A percentile compares a stretch with the other conserved stretches of the same genome.
Conservation (phyloP, 805 yeast species). For the Pachysolen tannophilus region DNA sequence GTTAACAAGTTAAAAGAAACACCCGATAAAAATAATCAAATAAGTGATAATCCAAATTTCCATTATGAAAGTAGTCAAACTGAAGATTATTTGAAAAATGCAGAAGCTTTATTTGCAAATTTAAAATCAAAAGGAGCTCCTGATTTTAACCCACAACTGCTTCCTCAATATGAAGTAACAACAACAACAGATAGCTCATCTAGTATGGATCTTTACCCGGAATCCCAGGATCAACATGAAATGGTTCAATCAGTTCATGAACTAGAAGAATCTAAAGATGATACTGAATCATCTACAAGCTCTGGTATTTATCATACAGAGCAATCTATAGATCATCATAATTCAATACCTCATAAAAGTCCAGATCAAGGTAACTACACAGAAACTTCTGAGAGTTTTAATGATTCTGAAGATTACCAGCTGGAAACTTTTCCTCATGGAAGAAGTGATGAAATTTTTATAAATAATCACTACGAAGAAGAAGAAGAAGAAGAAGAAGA, state of each 20-base stretch:
- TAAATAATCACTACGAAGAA: background rate
- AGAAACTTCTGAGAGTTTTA: no score
- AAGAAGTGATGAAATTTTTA: no score
- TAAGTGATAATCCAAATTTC: no score
- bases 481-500: background rate
- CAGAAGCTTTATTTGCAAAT: slow-evolving; percentile 13
- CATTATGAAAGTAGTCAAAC: slow-evolving; percentile 7
- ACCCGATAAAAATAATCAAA: background rate
- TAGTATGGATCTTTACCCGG: no score
- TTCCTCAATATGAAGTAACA: background rate
- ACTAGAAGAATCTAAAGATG: background rate
- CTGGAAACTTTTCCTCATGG: no score
- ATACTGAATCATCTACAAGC: slow-evolving; percentile 1
- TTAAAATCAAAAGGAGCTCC: slow-evolving; percentile 6
- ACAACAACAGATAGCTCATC: no score
- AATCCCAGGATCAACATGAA: background rate
- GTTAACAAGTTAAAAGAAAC: background rate
- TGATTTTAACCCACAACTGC: background rate
- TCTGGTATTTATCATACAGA: background rate
- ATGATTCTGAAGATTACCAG: no score
- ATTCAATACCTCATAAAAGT: background rate
- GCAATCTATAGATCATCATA: background rate
- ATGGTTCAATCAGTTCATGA: background rate
- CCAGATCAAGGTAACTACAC: no score
- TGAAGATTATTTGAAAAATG: slow-evolving; percentile 15